Conservation (phyloP, 768 basidiomycete species). For the Dendrothele bispora region DNA sequence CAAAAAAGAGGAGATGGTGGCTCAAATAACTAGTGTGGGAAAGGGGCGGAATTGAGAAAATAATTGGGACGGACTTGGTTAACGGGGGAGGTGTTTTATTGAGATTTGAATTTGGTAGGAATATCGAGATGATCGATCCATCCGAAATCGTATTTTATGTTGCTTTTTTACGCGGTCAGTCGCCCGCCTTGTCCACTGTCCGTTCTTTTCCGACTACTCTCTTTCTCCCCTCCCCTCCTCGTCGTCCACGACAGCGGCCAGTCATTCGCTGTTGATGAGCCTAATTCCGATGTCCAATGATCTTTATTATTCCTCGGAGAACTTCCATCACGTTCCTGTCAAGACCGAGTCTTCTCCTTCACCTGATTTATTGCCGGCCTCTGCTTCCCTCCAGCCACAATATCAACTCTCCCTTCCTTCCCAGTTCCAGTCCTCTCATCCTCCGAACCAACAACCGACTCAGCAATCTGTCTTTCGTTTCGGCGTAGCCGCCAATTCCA, state of each 20-base stretch:
- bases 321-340: slow-evolving; percentile 25
- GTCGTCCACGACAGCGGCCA: background rate
- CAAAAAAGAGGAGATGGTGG: no score
- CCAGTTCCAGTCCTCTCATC: slow-evolving; percentile 28
- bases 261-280: background rate
- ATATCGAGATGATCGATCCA: no score
- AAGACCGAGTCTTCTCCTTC: slow-evolving; percentile 46
- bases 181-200: background rate
- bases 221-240: background rate
- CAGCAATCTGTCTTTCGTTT: slow-evolving; percentile 10
- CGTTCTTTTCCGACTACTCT: background rate
- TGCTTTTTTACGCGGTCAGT: no score
- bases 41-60: no score
- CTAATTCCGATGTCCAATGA: background rate
- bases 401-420: slow-evolving; percentile 37
- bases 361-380: slow-evolving; percentile 39
- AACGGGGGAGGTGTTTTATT: no score
- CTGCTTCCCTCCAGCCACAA: slow-evolving; percentile 32
- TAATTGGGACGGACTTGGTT: no score
- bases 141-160: background rate
- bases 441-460: slow-evolving; percentile 30
- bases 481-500: background rate
- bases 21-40: no score
- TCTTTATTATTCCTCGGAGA: background rate
- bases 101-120: no score